Evolutionary conservation across 2,329 filamentous ascomycete species (phyloP), one percentile per base, ranked within the genome.

Genomic region (Nemania bipapillata): DNA sequence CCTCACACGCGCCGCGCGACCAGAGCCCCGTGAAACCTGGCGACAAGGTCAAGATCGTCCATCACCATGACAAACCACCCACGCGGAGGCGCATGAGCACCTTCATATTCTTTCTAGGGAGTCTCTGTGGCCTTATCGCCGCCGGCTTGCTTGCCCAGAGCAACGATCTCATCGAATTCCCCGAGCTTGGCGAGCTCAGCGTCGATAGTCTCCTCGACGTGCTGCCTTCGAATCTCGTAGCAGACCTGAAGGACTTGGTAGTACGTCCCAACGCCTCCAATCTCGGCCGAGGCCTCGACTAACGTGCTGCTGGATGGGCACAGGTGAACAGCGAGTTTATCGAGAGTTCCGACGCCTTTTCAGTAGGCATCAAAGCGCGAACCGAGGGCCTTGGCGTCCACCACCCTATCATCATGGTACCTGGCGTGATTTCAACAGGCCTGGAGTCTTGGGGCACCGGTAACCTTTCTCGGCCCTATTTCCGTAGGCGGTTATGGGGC

Each of bases 391-490:
- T 98, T 20, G 80, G 86, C 55, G 95, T 92, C 17, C 87, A 92
- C 67, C 94, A 97, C 75, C 93, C 96, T 0, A 90, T 99, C 70
- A 92, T 99, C 71, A 98, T 99, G 95, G 90, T 99, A 9, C 96
- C 96, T 0, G 96, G 96, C 4, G 96, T 99, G 67, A 99, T 99
- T 74, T 98, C 96, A 0, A 98, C 96, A 0, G 96, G 96, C 1
- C 86, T 99, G 26, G 96, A 99, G 81, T 97, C 93, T 55, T 99
- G 96, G 96, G 93, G 95, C 3, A 98, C 96, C 0, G 90, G 92
- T 58, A 92, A 94, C 77, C 84, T 86, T 49, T 97, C 94, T 7
- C 88, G 93, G 40, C 92, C 91, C 67, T 99, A 98, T 81, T 99
- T 99, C 80, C 87, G 96, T 70, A 97, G 96, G 82, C 86, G 96